A percentile compares a stretch with the other conserved stretches of the same genome.
These are phyloP conservation scores for Solanum pennellii DNA, from an alignment of 257 asterid species.

Conservation along the genomic window DNA sequence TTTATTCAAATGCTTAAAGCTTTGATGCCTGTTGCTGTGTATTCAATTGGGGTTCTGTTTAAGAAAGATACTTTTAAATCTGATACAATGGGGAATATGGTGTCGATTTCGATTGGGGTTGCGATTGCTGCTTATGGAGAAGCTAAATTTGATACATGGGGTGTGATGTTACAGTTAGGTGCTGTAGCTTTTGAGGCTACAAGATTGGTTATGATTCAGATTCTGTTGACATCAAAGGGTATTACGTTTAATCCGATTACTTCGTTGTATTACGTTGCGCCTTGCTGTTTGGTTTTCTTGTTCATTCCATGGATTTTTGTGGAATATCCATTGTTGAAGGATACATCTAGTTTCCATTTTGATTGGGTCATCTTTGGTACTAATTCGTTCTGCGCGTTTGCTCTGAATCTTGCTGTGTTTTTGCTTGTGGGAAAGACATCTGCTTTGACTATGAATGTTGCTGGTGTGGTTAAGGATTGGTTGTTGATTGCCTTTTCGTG, in stretches of 20 bases:
- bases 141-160: constrained; percentile 56
- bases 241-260: constrained; percentile 53
- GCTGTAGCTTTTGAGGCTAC: constrained; percentile 67
- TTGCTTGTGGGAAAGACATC: constrained; percentile 63
- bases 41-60: constrained; percentile 36
- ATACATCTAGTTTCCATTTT: constrained; percentile 39
- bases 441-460: constrained; percentile 70
- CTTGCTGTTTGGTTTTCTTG: constrained; percentile 49
- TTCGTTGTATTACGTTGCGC: constrained; percentile 55
- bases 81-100: constrained; percentile 53
- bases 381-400: constrained; percentile 53
- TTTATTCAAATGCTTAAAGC: constrained; percentile 73
- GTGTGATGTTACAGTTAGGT: constrained; percentile 48
- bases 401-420: constrained; percentile 58
- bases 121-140: constrained; percentile 68
- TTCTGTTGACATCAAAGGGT: constrained; percentile 43
- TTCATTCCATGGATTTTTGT: constrained; percentile 48
- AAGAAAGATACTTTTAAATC: constrained; percentile 33
- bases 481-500: constrained; percentile 55
- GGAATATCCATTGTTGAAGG: constrained; percentile 47
- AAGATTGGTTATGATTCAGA: constrained; percentile 60
- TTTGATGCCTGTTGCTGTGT: constrained; percentile 63
- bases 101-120: constrained; percentile 63
- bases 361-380: constrained; percentile 51
- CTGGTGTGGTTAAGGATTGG: constrained; percentile 75